Evolutionary conservation across 2,329 filamentous ascomycete species (phyloP).

Genomic region (Aspergillaceae sp.): DNA sequence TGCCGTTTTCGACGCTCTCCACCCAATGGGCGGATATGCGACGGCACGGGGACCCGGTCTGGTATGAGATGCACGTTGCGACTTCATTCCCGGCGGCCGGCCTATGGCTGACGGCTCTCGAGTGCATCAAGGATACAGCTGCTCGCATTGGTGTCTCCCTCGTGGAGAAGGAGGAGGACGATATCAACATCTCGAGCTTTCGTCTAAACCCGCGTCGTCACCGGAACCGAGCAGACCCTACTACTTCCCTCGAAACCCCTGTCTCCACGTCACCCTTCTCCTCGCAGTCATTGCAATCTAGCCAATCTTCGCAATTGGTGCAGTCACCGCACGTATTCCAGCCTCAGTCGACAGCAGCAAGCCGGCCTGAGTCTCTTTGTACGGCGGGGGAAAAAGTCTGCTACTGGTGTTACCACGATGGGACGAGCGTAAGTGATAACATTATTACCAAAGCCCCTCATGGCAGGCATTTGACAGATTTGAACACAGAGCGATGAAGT

Average conservation of each 20-base stretch:
- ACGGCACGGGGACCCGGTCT: constrained; percentile 10
- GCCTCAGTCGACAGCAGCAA: background rate
- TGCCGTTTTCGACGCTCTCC: constrained; percentile 1
- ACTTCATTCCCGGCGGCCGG: constrained; percentile 10
- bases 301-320: no score
- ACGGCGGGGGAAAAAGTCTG: constrained; percentile 13
- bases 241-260: background rate
- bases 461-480: background rate
- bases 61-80: constrained; percentile 13
- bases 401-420: constrained; percentile 15
- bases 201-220: background rate
- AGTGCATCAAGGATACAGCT: constrained; percentile 9
- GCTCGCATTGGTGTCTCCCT: constrained; percentile 1
- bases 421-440: background rate
- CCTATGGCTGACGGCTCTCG: constrained; percentile 9
- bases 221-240: background rate
- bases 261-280: background rate
- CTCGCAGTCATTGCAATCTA: no score
- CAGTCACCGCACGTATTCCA: background rate
- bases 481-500: background rate
- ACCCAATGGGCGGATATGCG: constrained; percentile 19
- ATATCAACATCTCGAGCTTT: constrained; percentile 6
- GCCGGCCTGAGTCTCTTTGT: constrained; percentile 1
- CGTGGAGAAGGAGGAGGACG: constrained; percentile 6
- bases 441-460: background rate